Conservation (phyloP, 805 yeast genomes). For the Cyberlindnera misumaiensis region DNA sequence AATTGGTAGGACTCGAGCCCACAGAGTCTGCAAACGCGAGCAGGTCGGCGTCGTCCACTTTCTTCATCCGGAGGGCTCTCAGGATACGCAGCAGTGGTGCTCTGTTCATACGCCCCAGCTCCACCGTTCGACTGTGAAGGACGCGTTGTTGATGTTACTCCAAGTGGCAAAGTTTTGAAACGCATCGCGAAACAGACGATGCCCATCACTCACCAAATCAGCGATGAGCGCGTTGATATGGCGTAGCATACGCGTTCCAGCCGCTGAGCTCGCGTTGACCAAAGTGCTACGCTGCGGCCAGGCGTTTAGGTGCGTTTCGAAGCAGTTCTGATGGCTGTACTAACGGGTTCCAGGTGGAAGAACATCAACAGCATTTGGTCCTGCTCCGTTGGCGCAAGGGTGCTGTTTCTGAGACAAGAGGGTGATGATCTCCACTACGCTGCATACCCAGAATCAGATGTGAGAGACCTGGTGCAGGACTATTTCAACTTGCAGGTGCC, state of each 20-base stretch:
- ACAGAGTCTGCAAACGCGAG: constrained; percentile 18
- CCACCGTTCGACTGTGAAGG: not conserved
- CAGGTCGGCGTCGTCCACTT: constrained; percentile 15
- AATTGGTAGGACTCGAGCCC: too few relatives aligned
- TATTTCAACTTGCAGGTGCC: constrained; percentile 66
- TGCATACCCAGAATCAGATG: constrained; percentile 31
- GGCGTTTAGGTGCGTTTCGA: constrained; percentile 43
- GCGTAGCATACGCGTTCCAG: constrained; percentile 13
- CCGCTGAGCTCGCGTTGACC: constrained; percentile 48
- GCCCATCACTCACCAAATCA: too few relatives aligned
- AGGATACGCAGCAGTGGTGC: not conserved
- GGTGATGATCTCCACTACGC: constrained; percentile 44
- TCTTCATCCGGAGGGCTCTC: constrained; percentile 1
- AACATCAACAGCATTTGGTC: constrained; percentile 58
- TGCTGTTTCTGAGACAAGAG: constrained; percentile 62
- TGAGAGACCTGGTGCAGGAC: constrained; percentile 43
- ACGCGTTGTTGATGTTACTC: not conserved
- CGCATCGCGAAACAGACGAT: not conserved
- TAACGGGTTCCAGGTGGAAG: constrained; percentile 48
- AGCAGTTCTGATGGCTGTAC: not conserved
- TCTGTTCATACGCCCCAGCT: not conserved
- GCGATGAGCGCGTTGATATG: constrained; percentile 10
- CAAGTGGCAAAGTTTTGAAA: too few relatives aligned
- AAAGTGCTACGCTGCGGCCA: constrained; percentile 80
- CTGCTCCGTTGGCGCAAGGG: constrained; percentile 50